phyloP scores from a whole-genome alignment of 495 filamentous ascomycete genomes.

The Annulohypoxylon nitens region DNA sequence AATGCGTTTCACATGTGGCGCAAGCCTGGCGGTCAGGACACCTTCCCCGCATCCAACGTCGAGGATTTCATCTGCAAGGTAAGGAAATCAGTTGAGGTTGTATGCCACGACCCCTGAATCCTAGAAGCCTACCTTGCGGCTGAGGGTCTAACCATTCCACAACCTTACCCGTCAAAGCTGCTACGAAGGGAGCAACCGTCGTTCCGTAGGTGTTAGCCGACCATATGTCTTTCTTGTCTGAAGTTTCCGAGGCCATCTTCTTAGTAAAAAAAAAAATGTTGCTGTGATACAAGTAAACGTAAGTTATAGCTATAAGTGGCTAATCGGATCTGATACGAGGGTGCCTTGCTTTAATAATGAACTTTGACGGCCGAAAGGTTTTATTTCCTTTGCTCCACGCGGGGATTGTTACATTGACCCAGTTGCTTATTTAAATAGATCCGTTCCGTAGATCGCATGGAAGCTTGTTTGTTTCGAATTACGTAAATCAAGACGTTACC shows the following conservation, averaged over 20 bases:
- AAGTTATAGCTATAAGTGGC: background rate
- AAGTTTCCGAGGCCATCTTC: conserved; percentile 4
- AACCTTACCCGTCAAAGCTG: conserved; percentile 26
- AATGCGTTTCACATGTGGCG: conserved; percentile 26
- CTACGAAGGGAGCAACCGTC: conserved; percentile 15
- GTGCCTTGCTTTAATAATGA: background rate
- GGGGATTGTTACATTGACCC: conserved; percentile 2
- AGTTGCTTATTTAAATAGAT: background rate
- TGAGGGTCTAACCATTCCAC: conserved; percentile 26
- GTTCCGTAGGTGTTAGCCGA: conserved; percentile 19
- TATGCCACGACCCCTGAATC: background rate
- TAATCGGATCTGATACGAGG: background rate
- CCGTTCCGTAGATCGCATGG: background rate
- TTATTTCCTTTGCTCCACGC: background rate
- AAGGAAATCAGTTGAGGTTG: conserved; percentile 3
- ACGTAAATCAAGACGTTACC: background rate
- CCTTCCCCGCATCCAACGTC: conserved; percentile 25
- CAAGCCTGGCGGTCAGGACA: conserved; percentile 17
- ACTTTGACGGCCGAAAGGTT: background rate
- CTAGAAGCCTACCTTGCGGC: conserved; percentile 17
- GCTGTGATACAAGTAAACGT: background rate
- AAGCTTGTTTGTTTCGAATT: background rate
- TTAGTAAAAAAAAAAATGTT: background rate
- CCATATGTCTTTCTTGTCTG: conserved; percentile 17
- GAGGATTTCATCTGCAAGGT: conserved; percentile 19